These are phyloP conservation scores for Cyberlindnera mycetangii DNA, from an alignment of 805 yeast genomes.

Conservation along the genomic window DNA sequence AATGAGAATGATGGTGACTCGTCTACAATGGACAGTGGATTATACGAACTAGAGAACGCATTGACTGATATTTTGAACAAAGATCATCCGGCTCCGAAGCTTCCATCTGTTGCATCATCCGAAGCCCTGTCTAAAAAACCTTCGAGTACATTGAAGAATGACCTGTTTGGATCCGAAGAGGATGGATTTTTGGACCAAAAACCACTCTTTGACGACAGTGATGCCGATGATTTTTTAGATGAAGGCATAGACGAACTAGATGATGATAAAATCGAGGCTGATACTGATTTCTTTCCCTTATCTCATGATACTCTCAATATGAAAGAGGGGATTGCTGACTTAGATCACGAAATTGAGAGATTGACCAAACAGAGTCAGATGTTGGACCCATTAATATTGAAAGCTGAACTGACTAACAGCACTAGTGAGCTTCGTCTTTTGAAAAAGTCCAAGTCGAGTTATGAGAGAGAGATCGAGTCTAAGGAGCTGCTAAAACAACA, in stretches of 20 bases:
- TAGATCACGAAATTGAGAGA: conserved; percentile 55
- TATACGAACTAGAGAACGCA: conserved; percentile 17
- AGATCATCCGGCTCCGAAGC: conserved; percentile 3
- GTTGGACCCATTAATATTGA: conserved; percentile 62
- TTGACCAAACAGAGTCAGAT: conserved; percentile 61
- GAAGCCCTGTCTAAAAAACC: conserved; percentile 5
- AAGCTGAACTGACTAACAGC: conserved; percentile 85
- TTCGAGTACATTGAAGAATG: conserved; percentile 17
- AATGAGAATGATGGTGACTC: conserved; percentile 3
- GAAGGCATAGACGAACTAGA: conserved; percentile 19
- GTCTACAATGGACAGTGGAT: conserved; percentile 6
- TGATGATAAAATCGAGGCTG: conserved; percentile 29
- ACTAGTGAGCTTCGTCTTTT: conserved; percentile 64
- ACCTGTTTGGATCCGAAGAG: conserved; percentile 25
- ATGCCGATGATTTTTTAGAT: conserved; percentile 20
- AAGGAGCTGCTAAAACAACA: conserved; percentile 79
- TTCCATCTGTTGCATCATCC: conserved; percentile 6
- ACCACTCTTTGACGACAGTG: conserved; percentile 27
- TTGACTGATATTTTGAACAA: conserved; percentile 17
- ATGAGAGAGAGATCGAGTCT: conserved; percentile 67
- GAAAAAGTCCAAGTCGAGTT: conserved; percentile 60
- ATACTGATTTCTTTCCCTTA: conserved; percentile 45
- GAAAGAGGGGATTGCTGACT: conserved; percentile 61
- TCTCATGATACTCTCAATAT: conserved; percentile 69
- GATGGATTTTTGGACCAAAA: conserved; percentile 24